Evolutionary conservation across 2,329 filamentous ascomycete genomes (phyloP).

Genomic region (Penicillium sp.): DNA sequence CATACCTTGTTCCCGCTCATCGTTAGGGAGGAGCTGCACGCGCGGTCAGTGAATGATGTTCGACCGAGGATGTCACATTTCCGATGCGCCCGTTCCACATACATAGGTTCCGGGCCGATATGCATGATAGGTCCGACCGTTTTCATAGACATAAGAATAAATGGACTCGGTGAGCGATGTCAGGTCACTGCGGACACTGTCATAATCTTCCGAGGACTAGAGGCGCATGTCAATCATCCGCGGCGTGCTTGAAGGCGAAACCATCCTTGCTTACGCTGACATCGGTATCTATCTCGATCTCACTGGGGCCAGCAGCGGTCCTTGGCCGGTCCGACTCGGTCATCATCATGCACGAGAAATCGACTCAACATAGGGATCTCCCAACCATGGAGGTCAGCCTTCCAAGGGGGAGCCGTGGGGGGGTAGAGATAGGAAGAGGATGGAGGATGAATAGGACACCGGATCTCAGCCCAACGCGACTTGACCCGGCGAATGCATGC

Average conservation of each 20-base stretch:
- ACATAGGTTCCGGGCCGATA: slow-evolving; percentile 25
- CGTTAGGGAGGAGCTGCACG: slow-evolving; percentile 20
- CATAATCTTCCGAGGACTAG: slow-evolving; percentile 12
- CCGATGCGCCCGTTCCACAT: slow-evolving; percentile 1
- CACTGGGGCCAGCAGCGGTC: neutral
- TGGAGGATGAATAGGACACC: too few relatives aligned
- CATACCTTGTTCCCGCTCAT: slow-evolving; percentile 22
- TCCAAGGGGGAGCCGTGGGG: neutral
- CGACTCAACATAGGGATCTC: neutral
- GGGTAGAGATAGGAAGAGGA: neutral
- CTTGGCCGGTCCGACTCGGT: neutral
- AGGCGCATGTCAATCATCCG: neutral
- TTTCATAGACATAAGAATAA: slow-evolving; percentile 27
- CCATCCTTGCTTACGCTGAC: slow-evolving; percentile 8
- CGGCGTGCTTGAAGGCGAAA: neutral
- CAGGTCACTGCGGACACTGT: slow-evolving; percentile 19
- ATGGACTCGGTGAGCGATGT: slow-evolving; percentile 21
- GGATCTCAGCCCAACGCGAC: too few relatives aligned
- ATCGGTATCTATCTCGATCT: slow-evolving; percentile 15
- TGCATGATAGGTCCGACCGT: slow-evolving; percentile 36
- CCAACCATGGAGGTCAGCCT: neutral
- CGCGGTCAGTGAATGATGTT: too few relatives aligned
- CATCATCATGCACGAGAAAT: slow-evolving; percentile 1
- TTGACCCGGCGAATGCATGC: too few relatives aligned
- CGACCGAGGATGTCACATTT: neutral